Evolutionary conservation across 768 basidiomycete species (phyloP), one percentile per base, ranked within the genome.

Genomic region (Leccinum obscurum): DNA sequence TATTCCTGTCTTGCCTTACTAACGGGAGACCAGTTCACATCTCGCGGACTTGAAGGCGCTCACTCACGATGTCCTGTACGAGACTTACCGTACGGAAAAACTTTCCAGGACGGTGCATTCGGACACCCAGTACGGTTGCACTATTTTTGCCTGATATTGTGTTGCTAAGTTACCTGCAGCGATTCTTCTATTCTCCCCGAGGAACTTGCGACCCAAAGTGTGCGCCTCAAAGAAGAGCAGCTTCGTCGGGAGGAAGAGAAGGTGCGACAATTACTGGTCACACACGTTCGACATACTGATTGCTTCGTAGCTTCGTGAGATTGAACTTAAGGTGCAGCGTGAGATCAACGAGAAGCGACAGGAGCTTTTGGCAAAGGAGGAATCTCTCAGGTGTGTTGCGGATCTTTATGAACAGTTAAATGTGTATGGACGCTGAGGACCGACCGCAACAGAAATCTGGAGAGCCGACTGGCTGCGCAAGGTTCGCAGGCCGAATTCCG

Each of bases 341-440:
- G 97, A 99, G 81, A 93, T 99, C 76, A 93, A 92, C 72, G 92
- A 98, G 81, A 95, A 96, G 80, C 83, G 95, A 70, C 96, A 98
- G 74, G 96, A 98, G 72, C 78, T 98, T 62, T 78, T 97, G 69
- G 97, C 96, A 44, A 97, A 96, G 75, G 96, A 97, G 74, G 95
- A 97, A 75, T 91, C 92, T 49, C 89, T 93, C 68, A 85, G 90
- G 90, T 91, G 62, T 56, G 83, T 63, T 57, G 57, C n/a, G 56
- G 17, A 9, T 26, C 30, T 20, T 54, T 51, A 10, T 20, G 44
- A 24, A 54, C 32, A 15, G 35, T 32, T 32, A 32, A 32, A 9
- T 32, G 9, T 32, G 8, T n/a, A 1, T 22, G 44, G 3, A 24
- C 3, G 24, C 39, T 60, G 11, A 60, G 49, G n/a, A 22, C 59